Conservation (phyloP, 257 asterid species). For the Eustoma russellianum region DNA sequence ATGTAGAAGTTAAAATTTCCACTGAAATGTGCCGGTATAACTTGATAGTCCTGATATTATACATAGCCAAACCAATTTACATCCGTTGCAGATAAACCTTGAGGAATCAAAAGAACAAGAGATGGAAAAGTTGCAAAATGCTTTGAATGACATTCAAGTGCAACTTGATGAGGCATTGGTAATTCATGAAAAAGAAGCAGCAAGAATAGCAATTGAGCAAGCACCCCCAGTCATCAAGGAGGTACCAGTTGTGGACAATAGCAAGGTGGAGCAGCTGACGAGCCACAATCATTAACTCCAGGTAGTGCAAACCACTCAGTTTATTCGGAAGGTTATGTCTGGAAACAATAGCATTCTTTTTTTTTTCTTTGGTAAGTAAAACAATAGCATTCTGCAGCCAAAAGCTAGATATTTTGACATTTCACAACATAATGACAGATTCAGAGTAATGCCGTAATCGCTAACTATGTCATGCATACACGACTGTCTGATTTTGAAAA, state of each 20-base stretch:
- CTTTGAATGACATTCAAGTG: slow-evolving; percentile 54
- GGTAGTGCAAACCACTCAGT: slow-evolving; percentile 34
- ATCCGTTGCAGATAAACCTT: slow-evolving; percentile 50
- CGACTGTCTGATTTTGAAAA: slow-evolving; percentile 1
- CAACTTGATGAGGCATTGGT: slow-evolving; percentile 74
- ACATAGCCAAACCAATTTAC: slow-evolving; percentile 1
- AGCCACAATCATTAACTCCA: slow-evolving; percentile 59
- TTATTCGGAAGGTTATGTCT: too few relatives aligned
- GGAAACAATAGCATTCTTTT: slow-evolving; percentile 2
- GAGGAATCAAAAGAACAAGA: slow-evolving; percentile 94
- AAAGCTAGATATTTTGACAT: not conserved
- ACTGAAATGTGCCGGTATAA: not conserved
- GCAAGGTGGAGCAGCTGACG: slow-evolving; percentile 68
- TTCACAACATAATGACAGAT: not conserved
- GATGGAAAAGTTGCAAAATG: slow-evolving; percentile 50
- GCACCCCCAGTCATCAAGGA: slow-evolving; percentile 91
- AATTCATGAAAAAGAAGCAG: slow-evolving; percentile 70
- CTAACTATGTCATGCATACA: not conserved
- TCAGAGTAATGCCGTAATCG: not conserved
- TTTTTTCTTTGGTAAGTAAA: not conserved
- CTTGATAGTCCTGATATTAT: too few relatives aligned
- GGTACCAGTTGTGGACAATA: slow-evolving; percentile 71
- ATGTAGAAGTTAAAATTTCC: slow-evolving; percentile 5
- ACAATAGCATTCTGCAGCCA: not conserved
- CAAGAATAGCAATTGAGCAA: slow-evolving; percentile 77